Base-by-base conservation (phyloP, 805 yeast genomes). In the Spathaspora sp. region DNA sequence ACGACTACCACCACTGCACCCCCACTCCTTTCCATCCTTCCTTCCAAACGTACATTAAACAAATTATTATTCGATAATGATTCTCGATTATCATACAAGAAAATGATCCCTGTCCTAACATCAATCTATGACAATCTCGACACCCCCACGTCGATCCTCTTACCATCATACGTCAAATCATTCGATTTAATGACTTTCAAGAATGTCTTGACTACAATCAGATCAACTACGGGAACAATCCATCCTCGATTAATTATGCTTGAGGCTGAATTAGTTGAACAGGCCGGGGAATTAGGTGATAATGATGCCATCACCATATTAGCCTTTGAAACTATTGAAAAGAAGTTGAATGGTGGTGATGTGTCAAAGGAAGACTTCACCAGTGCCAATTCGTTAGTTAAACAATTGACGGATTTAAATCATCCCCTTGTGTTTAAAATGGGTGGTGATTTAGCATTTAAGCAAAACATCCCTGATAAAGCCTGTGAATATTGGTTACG, bases 261-360 rank as follows among this genome's bases (percentile, higher is more conserved):
- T 35, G 97, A 91, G 62, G 81, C 83, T 55, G 84, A 81, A 55
- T 65, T 92, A 18, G 78, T 91, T n/a, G 96, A 90, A 53, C 78
- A 78, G 48, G 89, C 96, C 12, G 96, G 96, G 0, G 96, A 88
- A 60, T 60, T 82, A 60, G 97, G 97, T 0, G 82, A 87, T 59
- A 80, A 83, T 55, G 89, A 90, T 65, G 97, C 97, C 0, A 80
- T 91, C 19, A 75, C 93, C 0, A 71, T 88, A 11, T 65, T 92
- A 18, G 82, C 93, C 3, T 89, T 85, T 57, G 83, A 85, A 47
- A 82, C 88, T 1, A 66, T 88, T 28, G 56, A 56, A 43, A 68
- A 72, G 11, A 53, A 53, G 16, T 39, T 45, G 1, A 50, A 53
- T 1, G 44, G 45, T 42, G 61, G 62, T 9, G 52, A 62, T 35